phyloP scores from a whole-genome alignment of 1,284 basidiomycete species.

The Taiwanofungus camphoratus region DNA sequence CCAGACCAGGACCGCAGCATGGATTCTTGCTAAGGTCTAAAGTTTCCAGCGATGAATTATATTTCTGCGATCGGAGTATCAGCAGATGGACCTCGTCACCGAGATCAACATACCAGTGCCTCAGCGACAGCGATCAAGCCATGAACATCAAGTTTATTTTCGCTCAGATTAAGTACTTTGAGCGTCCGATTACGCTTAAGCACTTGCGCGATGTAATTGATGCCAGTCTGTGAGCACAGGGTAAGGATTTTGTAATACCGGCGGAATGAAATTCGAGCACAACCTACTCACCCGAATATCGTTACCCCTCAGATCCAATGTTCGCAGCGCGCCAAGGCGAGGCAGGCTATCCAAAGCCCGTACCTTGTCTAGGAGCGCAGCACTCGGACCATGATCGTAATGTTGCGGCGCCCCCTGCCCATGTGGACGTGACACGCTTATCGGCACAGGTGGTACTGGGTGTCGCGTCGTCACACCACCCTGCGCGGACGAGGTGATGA shows the following conservation, averaged over 20 bases:
- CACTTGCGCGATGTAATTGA: slow-evolving; percentile 90
- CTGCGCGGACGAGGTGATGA: slow-evolving; percentile 70
- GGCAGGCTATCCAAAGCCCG: slow-evolving; percentile 82
- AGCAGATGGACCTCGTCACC: slow-evolving; percentile 4
- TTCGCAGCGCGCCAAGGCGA: slow-evolving; percentile 78
- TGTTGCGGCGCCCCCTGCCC: slow-evolving; percentile 8
- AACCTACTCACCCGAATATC: slow-evolving; percentile 70
- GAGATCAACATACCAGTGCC: slow-evolving; percentile 60
- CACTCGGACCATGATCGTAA: slow-evolving; percentile 55
- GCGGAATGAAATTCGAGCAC: neutral
- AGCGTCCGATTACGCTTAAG: slow-evolving; percentile 94
- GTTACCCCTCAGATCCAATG: slow-evolving; percentile 88
- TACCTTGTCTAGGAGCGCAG: slow-evolving; percentile 73
- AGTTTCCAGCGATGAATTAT: slow-evolving; percentile 91
- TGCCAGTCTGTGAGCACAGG: slow-evolving; percentile 51
- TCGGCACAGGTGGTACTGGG: slow-evolving; percentile 27
- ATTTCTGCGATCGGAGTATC: slow-evolving; percentile 57
- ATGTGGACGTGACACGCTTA: slow-evolving; percentile 11
- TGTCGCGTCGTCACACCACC: slow-evolving; percentile 77
- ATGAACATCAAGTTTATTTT: slow-evolving; percentile 86
- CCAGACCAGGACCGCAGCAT: slow-evolving; percentile 81
- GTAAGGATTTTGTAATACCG: neutral
- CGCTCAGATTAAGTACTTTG: slow-evolving; percentile 89
- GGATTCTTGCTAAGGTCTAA: slow-evolving; percentile 92
- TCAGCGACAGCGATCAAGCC: slow-evolving; percentile 84